Evolutionary conservation across 139 green algal genomes (phyloP).

Genomic region (Haematococcus lacustris): DNA sequence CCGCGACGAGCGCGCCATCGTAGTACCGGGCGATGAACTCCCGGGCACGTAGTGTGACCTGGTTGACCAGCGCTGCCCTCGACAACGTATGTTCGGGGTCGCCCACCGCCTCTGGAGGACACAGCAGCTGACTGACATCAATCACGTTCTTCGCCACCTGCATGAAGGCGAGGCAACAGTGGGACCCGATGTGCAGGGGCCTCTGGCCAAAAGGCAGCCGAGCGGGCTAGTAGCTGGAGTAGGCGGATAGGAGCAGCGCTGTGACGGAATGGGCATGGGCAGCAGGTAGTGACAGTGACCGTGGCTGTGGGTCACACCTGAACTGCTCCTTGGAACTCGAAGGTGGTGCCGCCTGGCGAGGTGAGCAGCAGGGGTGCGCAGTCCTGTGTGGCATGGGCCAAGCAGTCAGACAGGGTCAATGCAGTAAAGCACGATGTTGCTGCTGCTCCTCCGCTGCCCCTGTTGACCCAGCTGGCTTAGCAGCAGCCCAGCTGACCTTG

Average conservation of each 20-base stretch:
- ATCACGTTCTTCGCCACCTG: neutral
- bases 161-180: too few species aligned
- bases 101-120: conserved; percentile 36
- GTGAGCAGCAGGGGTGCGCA: conserved; percentile 2
- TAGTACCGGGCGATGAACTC: conserved; percentile 53
- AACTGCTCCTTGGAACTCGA: conserved; percentile 48
- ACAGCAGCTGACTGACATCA: conserved; percentile 15
- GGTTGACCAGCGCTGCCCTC: conserved; percentile 65
- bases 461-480: neutral
- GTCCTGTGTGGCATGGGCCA: too few species aligned
- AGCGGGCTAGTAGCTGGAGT: too few species aligned
- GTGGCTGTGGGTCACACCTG: too few species aligned
- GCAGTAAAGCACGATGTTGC: too few species aligned
- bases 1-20: conserved; percentile 47
- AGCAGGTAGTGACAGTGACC: too few species aligned
- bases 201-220: too few species aligned
- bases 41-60: conserved; percentile 28
- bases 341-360: conserved; percentile 19
- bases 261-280: too few species aligned
- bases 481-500: neutral
- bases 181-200: too few species aligned
- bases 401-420: too few species aligned
- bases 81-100: conserved; percentile 23
- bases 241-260: too few species aligned
- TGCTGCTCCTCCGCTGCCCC: neutral